phyloP scores from a whole-genome alignment of 2,329 filamentous ascomycete species.

The Calycina herbarum region DNA sequence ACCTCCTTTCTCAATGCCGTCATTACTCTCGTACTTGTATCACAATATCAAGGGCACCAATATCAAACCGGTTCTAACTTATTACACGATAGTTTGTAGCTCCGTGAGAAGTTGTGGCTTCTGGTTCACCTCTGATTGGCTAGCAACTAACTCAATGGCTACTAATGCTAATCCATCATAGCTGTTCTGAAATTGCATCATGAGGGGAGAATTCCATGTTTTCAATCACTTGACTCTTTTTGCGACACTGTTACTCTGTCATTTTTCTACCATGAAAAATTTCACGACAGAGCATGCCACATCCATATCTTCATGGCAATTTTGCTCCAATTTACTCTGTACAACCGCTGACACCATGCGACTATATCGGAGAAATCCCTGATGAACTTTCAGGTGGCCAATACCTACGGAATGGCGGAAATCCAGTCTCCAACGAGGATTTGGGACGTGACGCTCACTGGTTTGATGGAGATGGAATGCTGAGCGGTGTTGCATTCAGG shows the following conservation, averaged over 20 bases:
- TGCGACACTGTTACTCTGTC: not conserved
- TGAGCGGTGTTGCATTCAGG: conserved; percentile 64
- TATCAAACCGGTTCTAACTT: not conserved
- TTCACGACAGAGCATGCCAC: conserved; percentile 18
- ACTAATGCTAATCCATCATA: not conserved
- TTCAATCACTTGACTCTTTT: not conserved
- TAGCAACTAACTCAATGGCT: not conserved
- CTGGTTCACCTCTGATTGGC: not conserved
- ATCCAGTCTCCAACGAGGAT: conserved; percentile 63
- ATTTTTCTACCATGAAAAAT: not conserved
- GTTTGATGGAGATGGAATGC: conserved; percentile 77
- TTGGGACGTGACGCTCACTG: conserved; percentile 65
- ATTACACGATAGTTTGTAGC: not conserved
- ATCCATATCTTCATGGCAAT: conserved; percentile 62
- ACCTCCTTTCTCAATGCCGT: not conserved
- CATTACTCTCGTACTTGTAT: not conserved
- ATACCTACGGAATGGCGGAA: conserved; percentile 72
- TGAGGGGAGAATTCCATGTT: not conserved
- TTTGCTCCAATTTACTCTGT: conserved; percentile 65
- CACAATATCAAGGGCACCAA: not conserved
- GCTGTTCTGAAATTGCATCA: not conserved
- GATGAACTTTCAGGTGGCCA: conserved; percentile 66
- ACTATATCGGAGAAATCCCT: conserved; percentile 59
- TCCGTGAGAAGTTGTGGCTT: not conserved
- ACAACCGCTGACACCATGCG: conserved; percentile 55